Evolutionary conservation across 1,284 basidiomycete genomes (phyloP).

Genomic region (Puccinia hordei): DNA sequence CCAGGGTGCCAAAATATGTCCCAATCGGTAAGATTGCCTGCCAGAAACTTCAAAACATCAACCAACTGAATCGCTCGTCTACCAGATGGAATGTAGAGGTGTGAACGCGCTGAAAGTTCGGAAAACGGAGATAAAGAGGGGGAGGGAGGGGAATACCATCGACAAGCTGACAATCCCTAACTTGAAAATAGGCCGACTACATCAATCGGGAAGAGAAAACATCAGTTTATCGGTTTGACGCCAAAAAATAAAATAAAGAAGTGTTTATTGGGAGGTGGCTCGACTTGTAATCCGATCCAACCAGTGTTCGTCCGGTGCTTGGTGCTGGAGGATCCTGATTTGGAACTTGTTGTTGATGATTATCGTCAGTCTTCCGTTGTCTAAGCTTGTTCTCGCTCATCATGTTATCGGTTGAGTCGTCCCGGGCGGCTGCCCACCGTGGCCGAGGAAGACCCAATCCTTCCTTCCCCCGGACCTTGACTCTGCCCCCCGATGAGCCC

Average conservation of each 20-base stretch:
- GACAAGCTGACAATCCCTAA: conserved; percentile 34
- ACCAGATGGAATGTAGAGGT: too few relatives aligned
- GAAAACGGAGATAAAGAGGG: not conserved
- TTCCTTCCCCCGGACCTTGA: too few relatives aligned
- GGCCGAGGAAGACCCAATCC: too few relatives aligned
- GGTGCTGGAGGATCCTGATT: not conserved
- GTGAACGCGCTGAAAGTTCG: too few relatives aligned
- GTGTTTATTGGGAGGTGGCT: not conserved
- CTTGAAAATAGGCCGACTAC: conserved; percentile 47
- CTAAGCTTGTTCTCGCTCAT: not conserved
- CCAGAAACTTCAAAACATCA: too few relatives aligned
- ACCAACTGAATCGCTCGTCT: too few relatives aligned
- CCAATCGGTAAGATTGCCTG: conserved; percentile 37
- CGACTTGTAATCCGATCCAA: conserved; percentile 38
- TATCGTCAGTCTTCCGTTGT: not conserved
- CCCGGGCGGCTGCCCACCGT: too few relatives aligned
- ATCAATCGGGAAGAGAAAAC: not conserved
- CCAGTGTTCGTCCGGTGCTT: not conserved
- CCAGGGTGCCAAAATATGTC: conserved; percentile 42
- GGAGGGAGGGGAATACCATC: conserved; percentile 4
- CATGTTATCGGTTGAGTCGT: too few relatives aligned
- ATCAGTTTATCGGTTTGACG: too few relatives aligned
- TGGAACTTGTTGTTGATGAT: not conserved
- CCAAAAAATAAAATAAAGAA: too few relatives aligned
- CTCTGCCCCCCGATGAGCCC: too few relatives aligned